A percentile compares a stretch with the other conserved stretches of the same genome.
phyloP scores from a whole-genome alignment of 164 flowering plant species.

The Umbellularia californica region DNA sequence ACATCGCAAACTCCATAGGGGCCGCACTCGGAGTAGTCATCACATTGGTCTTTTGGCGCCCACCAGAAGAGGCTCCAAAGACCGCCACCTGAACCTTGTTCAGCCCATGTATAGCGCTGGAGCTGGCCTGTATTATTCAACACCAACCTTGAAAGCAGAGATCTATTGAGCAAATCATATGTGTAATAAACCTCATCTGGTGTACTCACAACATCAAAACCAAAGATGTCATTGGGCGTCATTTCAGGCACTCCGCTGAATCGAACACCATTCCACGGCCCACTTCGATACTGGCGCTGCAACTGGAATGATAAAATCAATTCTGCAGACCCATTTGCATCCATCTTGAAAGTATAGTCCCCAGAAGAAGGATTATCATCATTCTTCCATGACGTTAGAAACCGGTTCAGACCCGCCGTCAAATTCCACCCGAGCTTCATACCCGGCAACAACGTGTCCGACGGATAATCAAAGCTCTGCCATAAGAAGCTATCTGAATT shows the following conservation, averaged over 20 bases:
- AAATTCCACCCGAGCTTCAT: slow-evolving; percentile 22
- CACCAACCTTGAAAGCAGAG: slow-evolving; percentile 16
- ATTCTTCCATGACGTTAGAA: slow-evolving; percentile 32
- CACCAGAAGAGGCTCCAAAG: slow-evolving; percentile 13
- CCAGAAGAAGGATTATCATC: slow-evolving; percentile 30
- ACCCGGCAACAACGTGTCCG: slow-evolving; percentile 18
- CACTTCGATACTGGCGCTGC: slow-evolving; percentile 16
- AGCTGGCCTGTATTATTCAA: slow-evolving; percentile 23
- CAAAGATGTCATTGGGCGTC: slow-evolving; percentile 9
- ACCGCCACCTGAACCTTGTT: neutral
- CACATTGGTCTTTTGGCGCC: slow-evolving; percentile 34
- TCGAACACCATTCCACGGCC: slow-evolving; percentile 48
- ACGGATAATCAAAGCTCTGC: slow-evolving; percentile 29
- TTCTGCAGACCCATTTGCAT: slow-evolving; percentile 24
- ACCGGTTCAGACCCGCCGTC: slow-evolving; percentile 13
- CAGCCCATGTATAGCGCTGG: slow-evolving; percentile 20
- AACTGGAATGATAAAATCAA: slow-evolving; percentile 10
- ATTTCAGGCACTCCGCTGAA: slow-evolving; percentile 27
- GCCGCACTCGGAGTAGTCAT: slow-evolving; percentile 28
- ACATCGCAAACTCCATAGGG: slow-evolving; percentile 26
- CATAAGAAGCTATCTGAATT: slow-evolving; percentile 11
- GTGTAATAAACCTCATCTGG: slow-evolving; percentile 25
- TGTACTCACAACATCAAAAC: slow-evolving; percentile 9
- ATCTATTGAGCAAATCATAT: neutral
- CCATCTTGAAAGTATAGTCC: slow-evolving; percentile 12